Base-by-base conservation (phyloP, 371 early-diverging fungal genomes). In the Mucor ambiguus region DNA sequence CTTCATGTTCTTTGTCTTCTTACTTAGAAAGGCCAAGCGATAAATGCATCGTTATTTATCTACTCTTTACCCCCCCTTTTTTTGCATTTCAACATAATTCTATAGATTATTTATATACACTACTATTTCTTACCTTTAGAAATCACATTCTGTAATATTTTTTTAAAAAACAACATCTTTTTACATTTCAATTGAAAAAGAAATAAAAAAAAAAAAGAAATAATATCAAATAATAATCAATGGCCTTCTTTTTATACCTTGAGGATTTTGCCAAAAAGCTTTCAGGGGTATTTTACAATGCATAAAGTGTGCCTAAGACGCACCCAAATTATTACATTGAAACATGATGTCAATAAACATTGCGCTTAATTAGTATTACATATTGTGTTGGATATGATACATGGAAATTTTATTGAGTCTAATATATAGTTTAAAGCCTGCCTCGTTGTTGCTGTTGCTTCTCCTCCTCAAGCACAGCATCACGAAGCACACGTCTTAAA, bases 1-100 rank as follows among this genome's bases (percentile, higher is more conserved):
- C 33, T 79, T 83, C 46, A 61, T 78, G 54, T 68, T 78, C 66
- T 85, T 82, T 63, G 83, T 86, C 56, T 82, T 68, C 66, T 68
- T 82, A 60, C 77, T 79, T 64, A 75, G 79, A 62, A 76, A 77
- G 38, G 72, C 82, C n/a, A 77, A 74, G 58, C 76, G 79, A 63
- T 78, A 79, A 77, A 49, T 24, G 52, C 52, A 10, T 2, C 28
- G 14, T 14, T 26, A 49, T 24, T 49, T 49, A 24, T 26, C 16
- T 18, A 30, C 55, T 54, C 30, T 56, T 56, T 56, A 32, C 35
- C 57, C 57, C 57, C 35, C 30, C n/a, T 32, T 33, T 56, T 56
- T 56, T 30, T 56, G 35, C 57, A 56, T 56, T 33, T 56, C 28
- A 49, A 49, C 41, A 41, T 41, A 28, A 52, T 14, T 24, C 24